Evolutionary conservation across 2,329 filamentous ascomycete genomes (phyloP), one percentile per base, ranked within the genome.

Genomic region (Aspergillus candidus): DNA sequence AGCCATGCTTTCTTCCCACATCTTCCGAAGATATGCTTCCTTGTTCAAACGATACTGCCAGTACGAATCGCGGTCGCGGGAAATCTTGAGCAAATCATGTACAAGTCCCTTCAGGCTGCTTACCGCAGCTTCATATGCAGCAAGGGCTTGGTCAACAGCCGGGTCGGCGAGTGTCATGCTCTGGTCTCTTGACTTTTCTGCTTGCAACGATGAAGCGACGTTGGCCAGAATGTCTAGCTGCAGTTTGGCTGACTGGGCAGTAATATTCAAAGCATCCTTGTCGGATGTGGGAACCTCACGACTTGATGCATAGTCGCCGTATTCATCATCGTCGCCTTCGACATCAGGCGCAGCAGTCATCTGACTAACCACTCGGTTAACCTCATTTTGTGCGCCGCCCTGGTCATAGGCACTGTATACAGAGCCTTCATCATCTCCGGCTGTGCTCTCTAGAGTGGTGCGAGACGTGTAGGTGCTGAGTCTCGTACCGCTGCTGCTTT

Each of bases 1-100:
- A 8, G 93, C 89, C 93, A 98, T 96, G 68, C 90, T 97, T 59
- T 98, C 93, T 68, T 98, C 93, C 93, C 93, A 98, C 81, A 98
- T 87, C 47, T 87, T 84, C 32, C 93, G 82, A 70, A 97, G 84
- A 62, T 95, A 88, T 35, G 84, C 83, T 69, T 98, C 93, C 42
- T 89, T 84, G 55, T 95, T 90, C 33, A 98, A 74, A 11, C 90
- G 83, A 62, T 94, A 94, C 65, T 97, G 91, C 93, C 93, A 98
- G 64, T 94, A 95, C 1, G 88, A 83, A 66, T 98, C 93, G 40
- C 94, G 85, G 61, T 98, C 93, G 57, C 86, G 84, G 7, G 90
- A 91, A 58, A 98, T 97, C 40, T 90, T 88, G 37, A 96, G 74
- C 7, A 98, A 75, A 62, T 96, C 89, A 14, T 86, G 84, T 46